Base-by-base conservation (phyloP, 129 eudicot species). In the Centrapalus pauciflorus region DNA sequence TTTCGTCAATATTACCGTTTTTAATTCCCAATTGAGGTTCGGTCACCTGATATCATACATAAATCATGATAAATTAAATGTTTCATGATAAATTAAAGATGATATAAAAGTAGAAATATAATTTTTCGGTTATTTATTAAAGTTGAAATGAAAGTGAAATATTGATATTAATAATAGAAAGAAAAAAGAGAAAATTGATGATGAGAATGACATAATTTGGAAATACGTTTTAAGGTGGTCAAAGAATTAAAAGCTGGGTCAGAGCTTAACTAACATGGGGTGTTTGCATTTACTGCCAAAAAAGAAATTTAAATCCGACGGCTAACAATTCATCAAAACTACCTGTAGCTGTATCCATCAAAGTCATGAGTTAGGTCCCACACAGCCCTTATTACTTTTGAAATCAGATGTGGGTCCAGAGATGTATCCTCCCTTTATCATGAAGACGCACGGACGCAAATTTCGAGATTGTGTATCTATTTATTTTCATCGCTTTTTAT, bases 201-300 rank as follows among this genome's bases (percentile, higher is more conserved):
- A 55, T 14, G 61, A 27, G 60, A 35, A 55, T 24, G 35, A 55
- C 61, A 26, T 55, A 2, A 55, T 9, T 2, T 25, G 34, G 24
- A 54, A 54, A 54, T 19, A 26, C 4, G 55, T n/a, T 28, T 27
- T 57, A 10, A 57, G 20, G 0, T 57, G 64, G 64, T 57, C 64
- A 57, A 57, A 57, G 43, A 30, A 57, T 57, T 29, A 16, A 57
- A 57, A 57, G 43, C 26, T 7, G 43, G 26, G 41, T 57, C 40
- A 34, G 64, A 29, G 64, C 4, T 29, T 14, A 57, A 57, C 64
- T 57, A 57, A 57, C 64, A 57, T 57, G 64, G 64, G 12, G 26
- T 57, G 64, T 57, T 57, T 30, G 64, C 64, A 57, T 57, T 57
- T 29, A 57, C 43, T n/a, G 34, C 64, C 64, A 57, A 57, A 57